These are phyloP conservation scores for Phytophthora syringae DNA, from an alignment of 352 stramenopile species.

Conservation along the genomic window DNA sequence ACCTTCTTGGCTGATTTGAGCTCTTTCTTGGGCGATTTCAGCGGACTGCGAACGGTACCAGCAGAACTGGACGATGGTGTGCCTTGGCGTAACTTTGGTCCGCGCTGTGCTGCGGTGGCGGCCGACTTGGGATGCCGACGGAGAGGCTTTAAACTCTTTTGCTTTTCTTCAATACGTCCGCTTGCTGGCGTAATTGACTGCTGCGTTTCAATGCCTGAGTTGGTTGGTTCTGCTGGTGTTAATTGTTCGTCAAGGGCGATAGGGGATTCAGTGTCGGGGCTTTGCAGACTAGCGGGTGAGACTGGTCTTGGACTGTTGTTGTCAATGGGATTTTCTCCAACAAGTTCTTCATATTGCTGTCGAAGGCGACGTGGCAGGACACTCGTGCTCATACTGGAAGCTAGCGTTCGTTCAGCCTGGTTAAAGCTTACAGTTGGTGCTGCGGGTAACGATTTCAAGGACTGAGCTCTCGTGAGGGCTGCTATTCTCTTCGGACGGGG, in stretches of 20 bases:
- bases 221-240: neutral
- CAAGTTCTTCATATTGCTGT: slow-evolving; percentile 54
- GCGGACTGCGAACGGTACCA: slow-evolving; percentile 12
- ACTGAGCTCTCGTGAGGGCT: slow-evolving; percentile 28
- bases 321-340: slow-evolving; percentile 32
- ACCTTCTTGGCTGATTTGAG: slow-evolving; percentile 60
- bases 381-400: slow-evolving; percentile 43
- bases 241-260: neutral
- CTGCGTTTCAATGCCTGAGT: neutral
- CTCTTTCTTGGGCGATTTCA: slow-evolving; percentile 24
- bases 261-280: neutral
- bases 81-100: slow-evolving; percentile 18
- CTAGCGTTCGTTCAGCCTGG: slow-evolving; percentile 24
- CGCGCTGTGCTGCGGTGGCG: slow-evolving; percentile 15
- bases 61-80: slow-evolving; percentile 29
- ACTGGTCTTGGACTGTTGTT: slow-evolving; percentile 15
- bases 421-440: neutral
- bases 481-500: slow-evolving; percentile 25
- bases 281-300: slow-evolving; percentile 3
- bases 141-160: slow-evolving; percentile 15
- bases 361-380: slow-evolving; percentile 28
- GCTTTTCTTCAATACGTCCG: slow-evolving; percentile 25
- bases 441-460: slow-evolving; percentile 26
- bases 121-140: slow-evolving; percentile 29
- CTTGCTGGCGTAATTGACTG: slow-evolving; percentile 3